Percentiles rank a stretch among this genome's conserved stretches.
These are phyloP conservation scores for Carex parvula DNA, from an alignment of 176 grass and related monocot genomes.

Conservation along the genomic window DNA sequence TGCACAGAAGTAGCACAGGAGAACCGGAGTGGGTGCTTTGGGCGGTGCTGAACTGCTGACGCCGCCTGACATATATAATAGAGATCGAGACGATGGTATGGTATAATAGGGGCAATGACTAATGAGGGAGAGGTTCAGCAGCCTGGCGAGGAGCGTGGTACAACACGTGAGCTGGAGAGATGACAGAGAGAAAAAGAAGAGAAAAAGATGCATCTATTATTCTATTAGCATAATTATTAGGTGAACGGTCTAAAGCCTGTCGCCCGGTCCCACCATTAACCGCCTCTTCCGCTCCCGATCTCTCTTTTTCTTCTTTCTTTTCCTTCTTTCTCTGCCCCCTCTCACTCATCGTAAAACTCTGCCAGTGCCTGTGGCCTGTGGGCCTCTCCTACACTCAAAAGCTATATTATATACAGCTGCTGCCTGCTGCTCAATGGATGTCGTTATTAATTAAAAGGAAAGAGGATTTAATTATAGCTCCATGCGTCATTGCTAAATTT, in stretches of 20 bases:
- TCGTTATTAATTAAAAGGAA: background rate
- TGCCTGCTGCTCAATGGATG: background rate
- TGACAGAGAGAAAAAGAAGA: background rate
- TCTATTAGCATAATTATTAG: slow-evolving; percentile 14
- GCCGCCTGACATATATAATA: background rate
- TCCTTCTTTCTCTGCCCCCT: background rate
- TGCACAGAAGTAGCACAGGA: background rate
- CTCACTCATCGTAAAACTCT: background rate
- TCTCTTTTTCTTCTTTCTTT: background rate
- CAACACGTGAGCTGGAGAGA: background rate
- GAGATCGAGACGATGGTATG: background rate
- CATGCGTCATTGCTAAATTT: no score
- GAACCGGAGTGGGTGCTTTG: background rate
- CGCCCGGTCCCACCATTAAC: slow-evolving; percentile 21
- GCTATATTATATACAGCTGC: no score
- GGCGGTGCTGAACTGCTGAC: background rate
- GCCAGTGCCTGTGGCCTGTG: slow-evolving; percentile 17
- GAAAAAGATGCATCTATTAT: slow-evolving; percentile 1
- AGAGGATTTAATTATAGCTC: no score
- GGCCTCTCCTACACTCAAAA: background rate
- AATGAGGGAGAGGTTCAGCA: no score
- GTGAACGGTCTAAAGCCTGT: slow-evolving; percentile 30
- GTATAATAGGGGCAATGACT: background rate
- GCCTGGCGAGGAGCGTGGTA: background rate
- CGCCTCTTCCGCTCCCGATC: background rate